Evolutionary conservation across 2,329 filamentous ascomycete species (phyloP), one percentile per base, ranked within the genome.

Genomic region (Scortechinia acanthostroma): DNA sequence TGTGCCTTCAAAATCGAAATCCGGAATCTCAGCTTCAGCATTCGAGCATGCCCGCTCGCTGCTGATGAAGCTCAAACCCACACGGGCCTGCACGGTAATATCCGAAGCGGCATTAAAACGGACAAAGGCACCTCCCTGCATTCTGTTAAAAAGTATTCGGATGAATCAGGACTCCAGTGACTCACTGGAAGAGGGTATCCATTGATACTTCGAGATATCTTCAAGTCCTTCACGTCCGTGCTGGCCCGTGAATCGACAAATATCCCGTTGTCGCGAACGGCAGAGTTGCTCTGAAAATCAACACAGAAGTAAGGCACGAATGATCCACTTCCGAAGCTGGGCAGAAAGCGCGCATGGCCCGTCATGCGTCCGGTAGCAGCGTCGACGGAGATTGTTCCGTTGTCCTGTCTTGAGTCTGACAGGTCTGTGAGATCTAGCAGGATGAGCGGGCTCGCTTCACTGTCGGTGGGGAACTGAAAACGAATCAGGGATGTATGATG

Each of bases 31-130:
- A 0, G 55, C 62, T 57, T 88, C 80, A 0, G 79, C 85, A 54
- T 83, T 85, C 4, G 68, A 56, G 53, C 86, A 91, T 1, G 86
- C 86, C 57, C 82, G 75, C 1, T 74, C 68, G 2, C 66, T 63
- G 55, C 77, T 84, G 53, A 88, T 79, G 58, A 87, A 85, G 50
- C 83, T 88, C 4, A 86, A 64, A 0, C 83, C 84, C 4, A 86
- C 80, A 22, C 86, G 73, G 10, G 74, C 83, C 4, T 75, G 58
- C 16, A 89, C 72, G 2, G 73, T 71, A 2, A 66, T 64, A 35
- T 70, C 59, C 0, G 55, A 6, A 15, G 35, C 58, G 0, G 71
- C 65, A 15, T 74, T 58, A 52, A 88, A 87, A 35, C 77, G 71
- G 19, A 77, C 70, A 62, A 81, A 88, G 1, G 75, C 81, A 4